Base-by-base conservation (phyloP, 148 eudicot species). In the Chenopodium quinoa region DNA sequence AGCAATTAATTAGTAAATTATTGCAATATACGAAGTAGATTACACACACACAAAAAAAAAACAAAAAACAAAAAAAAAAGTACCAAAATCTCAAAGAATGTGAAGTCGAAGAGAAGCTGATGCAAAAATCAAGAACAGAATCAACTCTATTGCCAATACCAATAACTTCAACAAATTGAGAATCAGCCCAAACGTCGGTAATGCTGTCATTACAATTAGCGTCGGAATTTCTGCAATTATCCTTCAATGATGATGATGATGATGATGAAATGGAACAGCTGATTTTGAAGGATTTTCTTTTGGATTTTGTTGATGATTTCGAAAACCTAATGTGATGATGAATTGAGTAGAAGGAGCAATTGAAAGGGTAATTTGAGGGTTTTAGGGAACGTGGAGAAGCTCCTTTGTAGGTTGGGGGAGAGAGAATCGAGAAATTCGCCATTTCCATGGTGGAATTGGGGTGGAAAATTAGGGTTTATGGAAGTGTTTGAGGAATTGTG, bases 141-240 rank as follows among this genome's bases (percentile, higher is more conserved):
- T 89, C 88, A 58, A 81, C 88, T 46, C 91, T 74, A 79, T 77
- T 87, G 19, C 91, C 91, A 80, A 89, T 87, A 1, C 90, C 91
- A 78, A 89, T 84, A 25, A 89, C 91, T 82, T 89, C 89, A 23
- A 89, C 91, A 58, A 77, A 80, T 19, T 82, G 76, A 70, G 82
- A 85, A 65, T 85, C 83, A 3, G 52, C 47, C 89, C 87, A 87
- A 20, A 85, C 34, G 19, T 78, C 80, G 60, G 44, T 3, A 56
- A 16, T 11, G 40, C 22, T 25, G 8, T 12, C 62, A 80, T 50
- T 40, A 60, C 44, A 16, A 32, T 22, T 34, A 44, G 44, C 48
- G 60, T 56, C 79, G 29, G 54, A 66, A 70, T 76, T 75, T 62
- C 48, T 52, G 58, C 40, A 65, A 68, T 87, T 73, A 46, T 77